Percentiles rank a stretch among this genome's conserved stretches.
Conservation (phyloP, 768 basidiomycete genomes). For the Trichaptum fuscoviolaceum region DNA sequence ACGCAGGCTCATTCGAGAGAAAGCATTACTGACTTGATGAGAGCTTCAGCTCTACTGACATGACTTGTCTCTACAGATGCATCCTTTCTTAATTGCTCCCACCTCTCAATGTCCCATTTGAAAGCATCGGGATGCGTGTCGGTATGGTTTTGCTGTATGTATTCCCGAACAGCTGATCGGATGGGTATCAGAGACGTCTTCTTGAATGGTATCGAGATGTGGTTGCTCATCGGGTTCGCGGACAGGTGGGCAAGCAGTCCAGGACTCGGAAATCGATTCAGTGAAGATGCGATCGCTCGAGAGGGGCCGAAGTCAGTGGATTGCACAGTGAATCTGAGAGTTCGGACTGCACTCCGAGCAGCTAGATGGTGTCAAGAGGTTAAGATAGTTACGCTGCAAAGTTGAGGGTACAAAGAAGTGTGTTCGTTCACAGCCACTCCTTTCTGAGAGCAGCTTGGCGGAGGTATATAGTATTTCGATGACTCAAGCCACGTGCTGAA, state of each 20-base stretch:
- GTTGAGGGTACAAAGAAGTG: not conserved
- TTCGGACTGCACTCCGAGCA: not conserved
- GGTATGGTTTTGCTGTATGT: slow-evolving; percentile 56
- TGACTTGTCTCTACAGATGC: slow-evolving; percentile 46
- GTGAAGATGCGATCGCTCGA: not conserved
- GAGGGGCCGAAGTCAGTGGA: not conserved
- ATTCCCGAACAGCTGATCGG: slow-evolving; percentile 49
- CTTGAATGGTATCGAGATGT: slow-evolving; percentile 72
- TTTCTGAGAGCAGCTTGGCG: not conserved
- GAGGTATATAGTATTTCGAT: not conserved
- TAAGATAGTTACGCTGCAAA: not conserved
- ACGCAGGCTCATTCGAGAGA: not conserved
- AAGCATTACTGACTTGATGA: slow-evolving; percentile 48
- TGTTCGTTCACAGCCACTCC: not conserved
- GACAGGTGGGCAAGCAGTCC: not conserved
- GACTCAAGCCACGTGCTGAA: not conserved
- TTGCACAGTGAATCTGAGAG: not conserved
- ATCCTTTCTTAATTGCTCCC: slow-evolving; percentile 63
- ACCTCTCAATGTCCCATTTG: slow-evolving; percentile 65
- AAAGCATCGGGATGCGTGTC: slow-evolving; percentile 84
- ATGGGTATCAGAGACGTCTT: slow-evolving; percentile 54
- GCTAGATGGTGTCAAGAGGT: not conserved
- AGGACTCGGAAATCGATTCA: not conserved
- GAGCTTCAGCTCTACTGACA: slow-evolving; percentile 46
- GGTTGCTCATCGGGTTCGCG: slow-evolving; percentile 58